phyloP scores from a whole-genome alignment of 768 basidiomycete genomes.

The Boletellus emodensis region DNA sequence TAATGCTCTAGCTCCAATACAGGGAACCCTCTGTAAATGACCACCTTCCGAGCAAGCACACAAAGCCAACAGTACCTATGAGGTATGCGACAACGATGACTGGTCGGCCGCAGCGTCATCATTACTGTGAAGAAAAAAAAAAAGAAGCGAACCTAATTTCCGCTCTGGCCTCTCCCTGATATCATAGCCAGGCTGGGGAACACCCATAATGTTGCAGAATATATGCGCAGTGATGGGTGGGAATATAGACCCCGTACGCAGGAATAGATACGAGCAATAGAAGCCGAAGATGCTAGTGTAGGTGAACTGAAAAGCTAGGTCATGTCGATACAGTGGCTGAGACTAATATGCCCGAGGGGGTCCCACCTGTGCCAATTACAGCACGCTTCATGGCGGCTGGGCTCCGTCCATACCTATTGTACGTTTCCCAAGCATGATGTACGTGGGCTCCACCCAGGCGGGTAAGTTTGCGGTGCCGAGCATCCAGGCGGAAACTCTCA shows the following conservation, averaged over 20 bases:
- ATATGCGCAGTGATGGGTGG: slow-evolving; percentile 78
- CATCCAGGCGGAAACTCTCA: slow-evolving; percentile 32
- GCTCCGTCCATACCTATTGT: slow-evolving; percentile 68
- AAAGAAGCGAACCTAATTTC: slow-evolving; percentile 45
- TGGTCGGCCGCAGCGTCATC: slow-evolving; percentile 26
- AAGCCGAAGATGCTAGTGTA: slow-evolving; percentile 95
- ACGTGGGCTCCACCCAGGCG: slow-evolving; percentile 61
- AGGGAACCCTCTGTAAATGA: slow-evolving; percentile 37
- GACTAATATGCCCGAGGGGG: neutral
- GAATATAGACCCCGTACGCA: slow-evolving; percentile 78
- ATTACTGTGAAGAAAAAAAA: slow-evolving; percentile 8
- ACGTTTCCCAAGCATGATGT: slow-evolving; percentile 90
- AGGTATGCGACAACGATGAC: slow-evolving; percentile 55
- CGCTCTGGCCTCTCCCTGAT: slow-evolving; percentile 47
- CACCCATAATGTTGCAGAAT: slow-evolving; percentile 93
- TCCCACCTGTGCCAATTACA: slow-evolving; percentile 49
- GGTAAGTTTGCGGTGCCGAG: slow-evolving; percentile 6
- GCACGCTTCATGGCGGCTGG: slow-evolving; percentile 61
- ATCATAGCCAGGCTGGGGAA: slow-evolving; percentile 67
- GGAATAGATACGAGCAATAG: slow-evolving; percentile 79
- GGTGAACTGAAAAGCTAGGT: slow-evolving; percentile 74
- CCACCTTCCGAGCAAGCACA: slow-evolving; percentile 50
- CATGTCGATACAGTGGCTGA: slow-evolving; percentile 11
- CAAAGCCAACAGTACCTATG: slow-evolving; percentile 57
- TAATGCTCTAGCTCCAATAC: slow-evolving; percentile 37